Evolutionary conservation across 768 basidiomycete genomes (phyloP).

Genomic region (Russula brevipes): DNA sequence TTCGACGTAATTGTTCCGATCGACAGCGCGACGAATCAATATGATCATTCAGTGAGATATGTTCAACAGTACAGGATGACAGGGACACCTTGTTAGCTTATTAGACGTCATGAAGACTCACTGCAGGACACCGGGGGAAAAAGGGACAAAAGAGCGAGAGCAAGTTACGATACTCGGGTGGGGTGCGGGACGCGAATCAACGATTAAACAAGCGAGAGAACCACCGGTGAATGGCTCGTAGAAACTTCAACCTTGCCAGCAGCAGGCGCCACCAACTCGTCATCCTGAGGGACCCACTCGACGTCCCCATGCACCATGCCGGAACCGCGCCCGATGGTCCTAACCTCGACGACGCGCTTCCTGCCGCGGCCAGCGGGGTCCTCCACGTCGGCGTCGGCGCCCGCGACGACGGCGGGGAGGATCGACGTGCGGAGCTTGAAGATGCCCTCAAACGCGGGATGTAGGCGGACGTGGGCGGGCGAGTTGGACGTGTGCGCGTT

Average conservation of each 20-base stretch:
- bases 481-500: slow-evolving; percentile 14
- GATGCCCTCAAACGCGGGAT: slow-evolving; percentile 14
- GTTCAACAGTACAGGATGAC: not conserved
- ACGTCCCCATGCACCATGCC: slow-evolving; percentile 1
- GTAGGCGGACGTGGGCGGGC: slow-evolving; percentile 10
- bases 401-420: not conserved
- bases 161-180: not conserved
- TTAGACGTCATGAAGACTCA: not conserved
- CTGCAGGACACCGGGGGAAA: not conserved
- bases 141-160: not conserved
- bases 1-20: too few species aligned
- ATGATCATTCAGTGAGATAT: not conserved
- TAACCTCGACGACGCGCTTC: slow-evolving; percentile 10
- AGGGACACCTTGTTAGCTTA: not conserved
- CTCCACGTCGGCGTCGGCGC: not conserved
- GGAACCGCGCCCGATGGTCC: not conserved
- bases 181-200: too few species aligned
- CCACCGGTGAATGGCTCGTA: slow-evolving; percentile 10
- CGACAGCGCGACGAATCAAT: not conserved
- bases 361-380: slow-evolving; percentile 17
- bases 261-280: not conserved
- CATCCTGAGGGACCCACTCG: slow-evolving; percentile 12
- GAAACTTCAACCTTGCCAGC: slow-evolving; percentile 9
- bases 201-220: not conserved
- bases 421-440: slow-evolving; percentile 10